Evolutionary conservation across 2,329 filamentous ascomycete genomes (phyloP).

Genomic region (Rutstroemia sp.): DNA sequence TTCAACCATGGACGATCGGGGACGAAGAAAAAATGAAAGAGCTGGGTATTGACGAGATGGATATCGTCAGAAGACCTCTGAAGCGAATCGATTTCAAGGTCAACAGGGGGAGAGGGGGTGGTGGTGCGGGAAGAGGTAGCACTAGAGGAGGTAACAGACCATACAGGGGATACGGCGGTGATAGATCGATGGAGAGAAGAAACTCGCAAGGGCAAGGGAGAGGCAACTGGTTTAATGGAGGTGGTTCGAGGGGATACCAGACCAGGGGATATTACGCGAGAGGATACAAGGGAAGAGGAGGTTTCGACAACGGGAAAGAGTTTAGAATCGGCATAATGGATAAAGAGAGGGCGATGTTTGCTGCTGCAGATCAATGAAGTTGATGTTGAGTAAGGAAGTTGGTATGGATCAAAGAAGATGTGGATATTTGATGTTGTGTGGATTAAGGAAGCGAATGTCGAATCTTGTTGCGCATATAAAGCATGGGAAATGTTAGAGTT

Average conservation of each 20-base stretch:
- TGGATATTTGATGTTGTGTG: too few relatives aligned
- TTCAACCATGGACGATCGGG: constrained; percentile 60
- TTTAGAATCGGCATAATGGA: constrained; percentile 9
- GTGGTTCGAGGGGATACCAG: constrained; percentile 1
- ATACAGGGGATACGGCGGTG: constrained; percentile 16
- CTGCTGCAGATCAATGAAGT: not conserved
- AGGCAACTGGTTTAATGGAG: constrained; percentile 3
- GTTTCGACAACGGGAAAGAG: constrained; percentile 3
- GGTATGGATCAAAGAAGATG: too few relatives aligned
- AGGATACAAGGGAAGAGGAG: constrained; percentile 11
- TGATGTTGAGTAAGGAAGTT: not conserved
- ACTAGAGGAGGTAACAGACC: constrained; percentile 19
- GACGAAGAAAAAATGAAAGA: constrained; percentile 48
- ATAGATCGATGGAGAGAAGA: constrained; percentile 33
- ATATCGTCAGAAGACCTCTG: constrained; percentile 61
- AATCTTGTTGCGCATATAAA: too few relatives aligned
- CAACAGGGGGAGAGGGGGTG: constrained; percentile 25
- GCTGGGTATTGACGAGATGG: constrained; percentile 47
- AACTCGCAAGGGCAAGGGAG: constrained; percentile 14
- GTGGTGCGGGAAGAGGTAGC: constrained; percentile 3
- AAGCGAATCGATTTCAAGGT: constrained; percentile 58
- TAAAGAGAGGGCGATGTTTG: not conserved
- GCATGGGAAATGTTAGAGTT: too few relatives aligned
- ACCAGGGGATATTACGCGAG: constrained; percentile 5
- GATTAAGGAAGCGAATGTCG: too few relatives aligned